phyloP scores from a whole-genome alignment of 192 early-diverging fungal species.

The Umbelopsis vinacea region DNA sequence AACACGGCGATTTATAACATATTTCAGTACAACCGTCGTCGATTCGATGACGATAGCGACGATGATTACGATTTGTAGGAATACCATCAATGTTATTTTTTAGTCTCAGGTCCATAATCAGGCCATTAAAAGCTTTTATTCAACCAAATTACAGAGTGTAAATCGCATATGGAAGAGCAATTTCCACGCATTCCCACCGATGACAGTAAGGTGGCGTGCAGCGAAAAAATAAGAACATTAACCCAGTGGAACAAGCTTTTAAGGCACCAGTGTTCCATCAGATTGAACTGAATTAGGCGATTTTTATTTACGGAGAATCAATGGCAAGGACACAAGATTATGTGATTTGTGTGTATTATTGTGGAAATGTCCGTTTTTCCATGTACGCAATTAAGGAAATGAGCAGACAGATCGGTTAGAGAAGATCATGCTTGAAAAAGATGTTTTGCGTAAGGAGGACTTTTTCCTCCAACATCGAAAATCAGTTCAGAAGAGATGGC shows the following conservation, averaged over 20 bases:
- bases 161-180: too few relatives aligned
- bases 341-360: too few relatives aligned
- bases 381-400: neutral
- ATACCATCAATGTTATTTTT: neutral
- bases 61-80: slow-evolving; percentile 59
- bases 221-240: too few relatives aligned
- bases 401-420: neutral
- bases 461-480: neutral
- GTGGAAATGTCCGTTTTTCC: neutral
- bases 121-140: neutral
- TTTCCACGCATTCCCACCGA: too few relatives aligned
- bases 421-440: neutral
- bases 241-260: too few relatives aligned
- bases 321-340: too few relatives aligned
- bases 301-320: too few relatives aligned
- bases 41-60: slow-evolving; percentile 61
- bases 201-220: too few relatives aligned
- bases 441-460: neutral
- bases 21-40: slow-evolving; percentile 61
- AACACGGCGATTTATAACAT: neutral
- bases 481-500: neutral
- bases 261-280: too few relatives aligned
- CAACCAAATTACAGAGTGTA: neutral
- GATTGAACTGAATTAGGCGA: too few relatives aligned
- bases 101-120: neutral